A percentile compares a stretch with the other conserved stretches of the same genome.
phyloP scores from a whole-genome alignment of 1,284 basidiomycete genomes.

The Taiwanofungus camphoratus region DNA sequence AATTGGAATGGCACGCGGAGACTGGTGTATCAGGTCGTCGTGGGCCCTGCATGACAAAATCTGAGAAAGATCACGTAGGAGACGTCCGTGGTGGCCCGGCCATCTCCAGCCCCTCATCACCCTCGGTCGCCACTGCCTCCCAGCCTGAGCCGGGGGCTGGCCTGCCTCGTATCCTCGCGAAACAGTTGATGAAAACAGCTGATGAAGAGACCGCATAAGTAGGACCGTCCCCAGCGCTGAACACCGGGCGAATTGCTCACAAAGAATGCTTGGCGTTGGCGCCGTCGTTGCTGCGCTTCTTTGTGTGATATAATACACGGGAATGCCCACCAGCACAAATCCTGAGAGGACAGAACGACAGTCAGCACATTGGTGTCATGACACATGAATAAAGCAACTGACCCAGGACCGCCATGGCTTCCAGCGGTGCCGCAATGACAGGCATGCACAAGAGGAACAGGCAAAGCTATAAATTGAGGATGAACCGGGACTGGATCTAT shows the following conservation, averaged over 20 bases:
- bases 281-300: constrained; percentile 38
- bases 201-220: constrained; percentile 4
- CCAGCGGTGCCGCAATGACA: constrained; percentile 86
- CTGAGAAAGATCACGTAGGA: constrained; percentile 7
- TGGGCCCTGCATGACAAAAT: no score
- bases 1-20: no score
- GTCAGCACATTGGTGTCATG: not conserved
- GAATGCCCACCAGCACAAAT: constrained; percentile 72
- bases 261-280: constrained; percentile 38
- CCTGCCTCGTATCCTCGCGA: constrained; percentile 44
- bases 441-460: constrained; percentile 95
- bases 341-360: no score
- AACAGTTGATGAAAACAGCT: constrained; percentile 40
- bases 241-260: constrained; percentile 32
- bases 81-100: constrained; percentile 28
- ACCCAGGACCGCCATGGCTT: constrained; percentile 86
- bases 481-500: not conserved
- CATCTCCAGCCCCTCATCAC: constrained; percentile 67
- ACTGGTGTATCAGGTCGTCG: not conserved
- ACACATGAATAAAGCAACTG: constrained; percentile 21
- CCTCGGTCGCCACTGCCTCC: constrained; percentile 70
- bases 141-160: constrained; percentile 55
- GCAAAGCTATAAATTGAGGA: constrained; percentile 52
- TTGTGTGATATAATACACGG: constrained; percentile 80
- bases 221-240: constrained; percentile 3